Conservation (phyloP, 2,329 filamentous ascomycete genomes). For the Ilyonectria mors-panacis region DNA sequence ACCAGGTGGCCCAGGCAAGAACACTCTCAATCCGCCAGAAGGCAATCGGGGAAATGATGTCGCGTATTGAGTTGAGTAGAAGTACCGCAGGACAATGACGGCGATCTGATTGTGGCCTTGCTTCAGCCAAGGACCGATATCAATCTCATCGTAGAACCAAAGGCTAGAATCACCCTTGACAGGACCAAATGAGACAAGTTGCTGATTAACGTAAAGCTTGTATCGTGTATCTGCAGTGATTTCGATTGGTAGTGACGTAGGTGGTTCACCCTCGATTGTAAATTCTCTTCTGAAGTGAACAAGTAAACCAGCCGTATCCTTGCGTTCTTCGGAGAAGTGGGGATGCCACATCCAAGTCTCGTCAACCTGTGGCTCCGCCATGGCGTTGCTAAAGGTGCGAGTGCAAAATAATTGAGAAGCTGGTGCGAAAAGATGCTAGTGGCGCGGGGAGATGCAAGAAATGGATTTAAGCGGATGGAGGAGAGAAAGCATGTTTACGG, state of each 20-base stretch:
- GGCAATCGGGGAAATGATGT: background rate
- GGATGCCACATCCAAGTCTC: slow-evolving; percentile 9
- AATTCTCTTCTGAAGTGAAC: slow-evolving; percentile 6
- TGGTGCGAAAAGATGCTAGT: no score
- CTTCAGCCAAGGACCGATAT: background rate
- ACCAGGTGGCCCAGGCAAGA: background rate
- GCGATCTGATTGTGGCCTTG: slow-evolving; percentile 1
- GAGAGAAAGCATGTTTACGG: no score
- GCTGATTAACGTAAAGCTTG: slow-evolving; percentile 1
- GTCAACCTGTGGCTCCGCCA: background rate
- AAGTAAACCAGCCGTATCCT: background rate
- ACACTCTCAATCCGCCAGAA: background rate
- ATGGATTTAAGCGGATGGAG: no score
- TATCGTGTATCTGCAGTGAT: slow-evolving; percentile 5
- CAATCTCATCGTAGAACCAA: slow-evolving; percentile 16
- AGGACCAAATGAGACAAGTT: background rate
- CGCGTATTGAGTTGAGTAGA: background rate
- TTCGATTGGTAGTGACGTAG: background rate
- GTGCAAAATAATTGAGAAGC: no score
- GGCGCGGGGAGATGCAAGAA: no score
- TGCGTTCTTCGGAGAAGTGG: background rate
- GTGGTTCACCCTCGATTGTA: background rate
- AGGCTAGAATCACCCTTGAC: slow-evolving; percentile 10
- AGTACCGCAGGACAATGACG: slow-evolving; percentile 5
- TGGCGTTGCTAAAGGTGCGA: no score